Base-by-base conservation (phyloP, 768 basidiomycete species). In the Leccinum subgranulosum region DNA sequence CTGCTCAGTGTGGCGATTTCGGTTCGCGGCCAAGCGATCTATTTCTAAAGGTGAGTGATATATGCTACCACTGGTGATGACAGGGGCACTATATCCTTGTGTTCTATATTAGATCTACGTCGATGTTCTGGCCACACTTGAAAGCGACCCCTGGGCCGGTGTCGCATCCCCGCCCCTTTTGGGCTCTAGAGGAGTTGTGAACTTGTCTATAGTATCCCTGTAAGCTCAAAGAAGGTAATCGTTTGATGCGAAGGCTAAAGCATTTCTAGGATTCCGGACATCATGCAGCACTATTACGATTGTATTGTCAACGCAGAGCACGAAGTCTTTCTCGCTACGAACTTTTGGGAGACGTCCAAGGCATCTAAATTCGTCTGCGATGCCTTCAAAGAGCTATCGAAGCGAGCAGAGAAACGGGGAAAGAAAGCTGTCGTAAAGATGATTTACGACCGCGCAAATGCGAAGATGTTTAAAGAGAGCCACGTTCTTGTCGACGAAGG, bases 281-380 rank as follows among this genome's bases (percentile, higher is more conserved):
- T 88, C 61, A 86, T 88, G 78, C 77, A 80, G 53, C 87, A 89
- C 64, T 85, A 87, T 71, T 76, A 79, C 19, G 81, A 84, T 49
- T 75, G 82, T 49, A 86, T 89, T 53, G 77, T 84, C 23, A 73
- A 76, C 29, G 86, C 87, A 9, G 73, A 86, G 63, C 74, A 80
- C 39, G 87, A 89, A 72, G 79, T 88, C 15, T 76, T 89, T 60
- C 73, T 89, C 14, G 85, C 84, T 2, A 88, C 87, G 5, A 88
- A 87, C 68, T 84, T 83, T 61, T 80, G 79, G 76, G 75, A 84
- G 66, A 70, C 77, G 48, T 79, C 82, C 7, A 77, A 80, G 59
- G 79, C 80, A 2, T 81, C 83, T 12, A 76, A 68, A 39, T 76
- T 77, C 46, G 75, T 87, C 59, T 74, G 79, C 3, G 72, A 78